Conservation (phyloP, 768 basidiomycete genomes). For the Gloeostereum incarnatum region DNA sequence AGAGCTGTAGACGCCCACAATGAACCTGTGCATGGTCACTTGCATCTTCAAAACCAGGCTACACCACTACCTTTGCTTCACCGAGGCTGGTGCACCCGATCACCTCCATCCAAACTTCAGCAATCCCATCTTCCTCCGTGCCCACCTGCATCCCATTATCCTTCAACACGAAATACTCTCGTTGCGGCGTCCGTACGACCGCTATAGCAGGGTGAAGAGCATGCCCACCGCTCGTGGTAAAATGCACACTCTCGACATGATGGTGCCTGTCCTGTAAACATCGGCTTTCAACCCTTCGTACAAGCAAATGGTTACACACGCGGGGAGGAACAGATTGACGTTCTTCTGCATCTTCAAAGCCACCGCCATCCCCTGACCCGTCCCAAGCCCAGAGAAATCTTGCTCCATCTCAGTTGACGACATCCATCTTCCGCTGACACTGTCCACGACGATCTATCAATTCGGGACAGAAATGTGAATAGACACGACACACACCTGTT, state of each 20-base stretch:
- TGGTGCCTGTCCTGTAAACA: constrained; percentile 41
- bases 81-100: constrained; percentile 30
- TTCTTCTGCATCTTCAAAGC: constrained; percentile 10
- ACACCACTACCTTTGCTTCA: constrained; percentile 14
- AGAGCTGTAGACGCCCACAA: no score
- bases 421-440: constrained; percentile 65
- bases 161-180: constrained; percentile 61
- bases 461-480: neutral
- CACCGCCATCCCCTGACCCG: neutral
- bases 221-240: constrained; percentile 30
- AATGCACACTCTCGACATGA: constrained; percentile 69
- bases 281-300: neutral
- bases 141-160: constrained; percentile 78
- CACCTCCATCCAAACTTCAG: constrained; percentile 49
- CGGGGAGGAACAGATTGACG: constrained; percentile 56
- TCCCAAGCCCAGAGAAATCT: constrained; percentile 47
- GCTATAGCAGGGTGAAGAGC: constrained; percentile 57
- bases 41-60: no score
- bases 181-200: constrained; percentile 54
- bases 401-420: constrained; percentile 63
- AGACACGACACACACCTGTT: constrained; percentile 45
- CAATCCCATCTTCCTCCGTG: constrained; percentile 65
- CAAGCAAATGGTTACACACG: constrained; percentile 29
- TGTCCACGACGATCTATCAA: constrained; percentile 14
- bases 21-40: no score